Base-by-base conservation (phyloP, 805 yeast species). In the Scheffersomyces lignosus region DNA sequence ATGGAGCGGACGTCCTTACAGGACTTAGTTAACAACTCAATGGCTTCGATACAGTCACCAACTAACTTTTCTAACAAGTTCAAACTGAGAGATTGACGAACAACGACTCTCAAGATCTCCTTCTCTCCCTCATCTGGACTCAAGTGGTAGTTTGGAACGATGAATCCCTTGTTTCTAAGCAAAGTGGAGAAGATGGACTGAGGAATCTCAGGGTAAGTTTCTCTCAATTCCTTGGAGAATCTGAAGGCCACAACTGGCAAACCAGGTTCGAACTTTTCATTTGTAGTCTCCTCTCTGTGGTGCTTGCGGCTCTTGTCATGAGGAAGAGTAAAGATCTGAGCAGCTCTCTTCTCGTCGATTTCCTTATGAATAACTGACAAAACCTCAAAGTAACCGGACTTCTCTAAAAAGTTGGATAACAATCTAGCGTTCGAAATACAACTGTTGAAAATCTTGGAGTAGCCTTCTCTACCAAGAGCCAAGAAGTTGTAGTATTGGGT, bases 191-290 rank as follows among this genome's bases (percentile, higher is more conserved):
- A 60, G 40, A 86, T 71, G 13, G 82, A 72, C 62, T 90, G 96
- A 7, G 95, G 96, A 38, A 89, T 76, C 59, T 80, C 87, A 3
- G 96, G 93, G 58, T 80, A 86, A 28, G 71, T 56, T 29, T 73
- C 54, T 28, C 63, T 56, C 57, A 89, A 77, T 26, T 70, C 68
- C 34, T 78, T 67, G 2, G 86, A 74, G 48, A 89, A 77, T 55
- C 79, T 79, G 73, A 88, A 89, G 0, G 96, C 84, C 29, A 88
- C 96, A 23, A 89, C 93, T 3, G 97, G 97, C 42, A 89, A 73
- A 2, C 96, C 96, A 1, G 85, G 81, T 51, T 77, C 73, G 66
- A 66, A 88, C 18, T 58, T 59, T 17, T 65, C 67, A 44, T 78
- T 80, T 24, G 50, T 49, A 38, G 41, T 50, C n/a, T 34, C 33